Percentiles rank a stretch among this genome's conserved stretches.
These are phyloP conservation scores for Orobanche coerulescens DNA, from an alignment of 257 asterid species.

Conservation along the genomic window DNA sequence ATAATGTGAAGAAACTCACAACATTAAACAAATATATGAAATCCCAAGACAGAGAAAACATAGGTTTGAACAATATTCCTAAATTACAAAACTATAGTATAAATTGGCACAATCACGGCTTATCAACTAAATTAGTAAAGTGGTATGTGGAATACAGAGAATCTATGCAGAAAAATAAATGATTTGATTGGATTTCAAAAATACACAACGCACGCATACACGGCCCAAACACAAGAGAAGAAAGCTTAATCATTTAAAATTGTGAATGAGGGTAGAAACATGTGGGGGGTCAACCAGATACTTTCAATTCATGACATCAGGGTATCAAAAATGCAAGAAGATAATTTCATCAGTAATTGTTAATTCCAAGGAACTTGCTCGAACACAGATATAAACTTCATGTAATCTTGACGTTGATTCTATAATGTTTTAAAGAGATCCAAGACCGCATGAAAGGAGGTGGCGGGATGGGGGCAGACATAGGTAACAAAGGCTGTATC, in stretches of 20 bases:
- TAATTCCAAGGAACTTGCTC: background rate
- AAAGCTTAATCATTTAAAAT: background rate
- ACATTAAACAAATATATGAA: background rate
- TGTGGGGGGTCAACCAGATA: background rate
- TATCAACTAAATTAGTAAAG: background rate
- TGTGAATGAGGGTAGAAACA: background rate
- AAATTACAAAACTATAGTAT: background rate
- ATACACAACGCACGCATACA: background rate
- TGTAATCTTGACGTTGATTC: background rate
- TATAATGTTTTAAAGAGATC: background rate
- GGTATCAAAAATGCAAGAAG: background rate
- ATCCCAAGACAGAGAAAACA: background rate
- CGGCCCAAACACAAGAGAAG: background rate
- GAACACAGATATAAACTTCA: background rate
- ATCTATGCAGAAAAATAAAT: background rate
- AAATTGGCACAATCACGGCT: background rate
- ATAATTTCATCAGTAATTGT: background rate
- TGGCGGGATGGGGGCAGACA: background rate
- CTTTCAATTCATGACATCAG: background rate
- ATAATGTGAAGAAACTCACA: background rate
- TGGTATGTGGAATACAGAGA: conserved; percentile 8
- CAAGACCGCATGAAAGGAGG: background rate
- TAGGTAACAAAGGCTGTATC: background rate
- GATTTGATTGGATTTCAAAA: background rate
- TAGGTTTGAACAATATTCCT: background rate